Base-by-base conservation (phyloP, 108 stramenopile genomes). In the Conticribra guillardii region DNA sequence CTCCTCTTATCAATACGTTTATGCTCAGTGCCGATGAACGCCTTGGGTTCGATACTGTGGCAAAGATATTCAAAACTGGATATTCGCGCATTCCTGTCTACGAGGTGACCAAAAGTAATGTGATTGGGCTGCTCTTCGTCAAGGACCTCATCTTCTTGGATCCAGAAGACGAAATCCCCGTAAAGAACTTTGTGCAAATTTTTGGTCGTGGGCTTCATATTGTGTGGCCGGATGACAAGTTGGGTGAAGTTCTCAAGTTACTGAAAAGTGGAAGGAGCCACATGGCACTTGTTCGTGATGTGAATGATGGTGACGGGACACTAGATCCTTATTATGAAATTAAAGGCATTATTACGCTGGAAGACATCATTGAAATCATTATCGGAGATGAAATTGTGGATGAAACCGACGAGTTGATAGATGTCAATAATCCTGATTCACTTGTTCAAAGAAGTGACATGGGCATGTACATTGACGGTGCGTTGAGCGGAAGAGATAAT, bases 101-200 rank as follows among this genome's bases (percentile, higher is more conserved):
- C 72, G 95, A 97, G 71, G 76, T 89, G 22, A 59, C 82, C 22
- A 81, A 80, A 69, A 82, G 97, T 74, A 94, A 96, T 73, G 81
- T 99, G 19, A 91, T 98, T 41, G 98, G 99, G 21, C 66, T 99
- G 45, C 82, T 99, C 17, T 93, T 98, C 63, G 96, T 96, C 53
- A 99, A 99, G 82, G 99, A 99, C 65, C 87, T 99, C 3, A 99
- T 99, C 74, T 98, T 99, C 66, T 76, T 99, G 26, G 97, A 98
- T 74, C 98, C 97, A 7, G 97, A 97, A 69, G 97, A 98, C 81
- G 92, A 90, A 29, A 69, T 87, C 18, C 90, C 97, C 1, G 86
- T 99, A 16, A 74, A 81, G 15, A 92, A 88, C 27, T 96, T 99
- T 66, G 84, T 97, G 4, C 80, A 93, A 22, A 96, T 98, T 54